Evolutionary conservation across 305 asterid genomes (phyloP).

Genomic region (Fraxinus platypoda): DNA sequence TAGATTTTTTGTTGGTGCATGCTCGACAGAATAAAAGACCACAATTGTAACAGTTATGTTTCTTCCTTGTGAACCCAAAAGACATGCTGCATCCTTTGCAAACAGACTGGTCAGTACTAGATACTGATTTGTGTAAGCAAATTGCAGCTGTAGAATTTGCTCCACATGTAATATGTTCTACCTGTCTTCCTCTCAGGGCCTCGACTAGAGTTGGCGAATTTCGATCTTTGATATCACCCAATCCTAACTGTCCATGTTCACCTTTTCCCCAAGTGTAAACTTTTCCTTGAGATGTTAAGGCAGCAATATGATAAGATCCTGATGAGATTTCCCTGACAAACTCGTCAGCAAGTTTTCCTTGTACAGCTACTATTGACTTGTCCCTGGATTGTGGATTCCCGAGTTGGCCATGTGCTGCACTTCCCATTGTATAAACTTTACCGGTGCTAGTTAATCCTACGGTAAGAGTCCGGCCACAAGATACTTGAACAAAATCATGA

Average conservation of each 20-base stretch:
- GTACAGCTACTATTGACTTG: constrained; percentile 35
- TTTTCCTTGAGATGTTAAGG: constrained; percentile 37
- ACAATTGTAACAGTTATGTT: constrained; percentile 51
- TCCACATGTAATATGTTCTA: constrained; percentile 44
- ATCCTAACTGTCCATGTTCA: constrained; percentile 47
- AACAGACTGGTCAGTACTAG: constrained; percentile 44
- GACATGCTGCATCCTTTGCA: constrained; percentile 44
- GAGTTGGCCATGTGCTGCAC: constrained; percentile 37
- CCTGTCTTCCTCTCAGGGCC: constrained; percentile 40
- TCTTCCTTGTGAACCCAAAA: constrained; percentile 48
- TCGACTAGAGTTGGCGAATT: constrained; percentile 44
- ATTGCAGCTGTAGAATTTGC: constrained; percentile 48
- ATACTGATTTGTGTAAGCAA: constrained; percentile 47
- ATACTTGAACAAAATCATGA: constrained; percentile 43
- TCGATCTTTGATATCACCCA: constrained; percentile 45
- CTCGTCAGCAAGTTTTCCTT: constrained; percentile 43
- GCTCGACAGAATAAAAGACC: constrained; percentile 46
- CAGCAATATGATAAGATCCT: constrained; percentile 48
- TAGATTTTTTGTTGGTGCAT: constrained; percentile 44
- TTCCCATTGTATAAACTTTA: constrained; percentile 46
- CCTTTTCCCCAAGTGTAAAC: constrained; percentile 53
- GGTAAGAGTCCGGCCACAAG: constrained; percentile 40
- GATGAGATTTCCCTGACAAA: constrained; percentile 38
- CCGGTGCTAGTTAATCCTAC: constrained; percentile 40
- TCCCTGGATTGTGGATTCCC: constrained; percentile 40